Conservation (phyloP, 2,329 filamentous ascomycete genomes). For the Monosporascus sp. region DNA sequence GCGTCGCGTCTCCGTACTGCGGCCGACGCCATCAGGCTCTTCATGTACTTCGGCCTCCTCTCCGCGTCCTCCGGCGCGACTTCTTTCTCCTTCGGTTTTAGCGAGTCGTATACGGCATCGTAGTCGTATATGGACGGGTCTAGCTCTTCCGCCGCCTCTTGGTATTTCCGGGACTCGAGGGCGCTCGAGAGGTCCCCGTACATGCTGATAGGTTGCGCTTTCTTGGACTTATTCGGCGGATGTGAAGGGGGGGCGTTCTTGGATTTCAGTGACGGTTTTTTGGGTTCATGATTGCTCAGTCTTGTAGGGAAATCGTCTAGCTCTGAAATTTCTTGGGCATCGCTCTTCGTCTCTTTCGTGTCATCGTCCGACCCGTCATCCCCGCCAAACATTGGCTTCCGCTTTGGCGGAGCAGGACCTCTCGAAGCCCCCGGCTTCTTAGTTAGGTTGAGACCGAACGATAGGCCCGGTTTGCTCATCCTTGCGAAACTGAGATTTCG, state of each 20-base stretch:
- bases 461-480: slow-evolving; percentile 34
- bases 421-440: slow-evolving; percentile 52
- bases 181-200: slow-evolving; percentile 64
- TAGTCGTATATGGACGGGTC: slow-evolving; percentile 82
- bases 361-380: slow-evolving; percentile 51
- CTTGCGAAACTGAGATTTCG: not conserved
- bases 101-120: slow-evolving; percentile 73
- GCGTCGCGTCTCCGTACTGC: slow-evolving; percentile 73
- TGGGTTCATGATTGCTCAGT: slow-evolving; percentile 17
- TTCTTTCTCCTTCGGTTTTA: slow-evolving; percentile 56
- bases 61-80: slow-evolving; percentile 45
- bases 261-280: slow-evolving; percentile 25
- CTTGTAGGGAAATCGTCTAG: slow-evolving; percentile 44
- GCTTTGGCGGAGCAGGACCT: slow-evolving; percentile 38
- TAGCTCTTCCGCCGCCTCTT: slow-evolving; percentile 57
- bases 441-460: slow-evolving; percentile 54
- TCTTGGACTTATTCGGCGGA: slow-evolving; percentile 40
- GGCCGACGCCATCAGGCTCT: slow-evolving; percentile 64
- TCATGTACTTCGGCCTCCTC: slow-evolving; percentile 73
- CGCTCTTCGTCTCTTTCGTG: slow-evolving; percentile 21
- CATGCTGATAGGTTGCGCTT: slow-evolving; percentile 32
- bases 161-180: slow-evolving; percentile 57
- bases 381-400: slow-evolving; percentile 54
- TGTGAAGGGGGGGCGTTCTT: slow-evolving; percentile 27
- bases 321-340: slow-evolving; percentile 50